Evolutionary conservation across 1,284 basidiomycete species (phyloP).

Genomic region (Inonotus obliquus): DNA sequence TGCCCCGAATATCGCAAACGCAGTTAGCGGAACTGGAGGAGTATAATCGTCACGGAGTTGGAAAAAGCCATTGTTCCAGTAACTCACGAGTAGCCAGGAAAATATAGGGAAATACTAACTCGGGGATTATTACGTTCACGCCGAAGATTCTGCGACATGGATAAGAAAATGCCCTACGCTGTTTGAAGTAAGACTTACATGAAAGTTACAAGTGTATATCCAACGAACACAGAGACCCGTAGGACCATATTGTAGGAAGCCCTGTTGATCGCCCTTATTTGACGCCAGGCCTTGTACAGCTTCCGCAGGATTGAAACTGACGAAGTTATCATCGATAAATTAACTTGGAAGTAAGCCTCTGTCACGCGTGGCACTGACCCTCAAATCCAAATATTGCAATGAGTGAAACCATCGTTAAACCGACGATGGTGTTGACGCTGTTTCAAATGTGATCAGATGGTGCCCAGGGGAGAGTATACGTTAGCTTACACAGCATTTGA

Average conservation of each 20-base stretch:
- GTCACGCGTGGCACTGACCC: not conserved
- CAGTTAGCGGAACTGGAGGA: constrained; percentile 11
- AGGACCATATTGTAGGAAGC: constrained; percentile 5
- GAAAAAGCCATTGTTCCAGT: not conserved
- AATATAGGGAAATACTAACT: constrained; percentile 7
- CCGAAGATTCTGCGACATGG: not conserved
- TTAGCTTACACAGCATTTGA: constrained; percentile 13
- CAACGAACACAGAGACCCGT: constrained; percentile 6
- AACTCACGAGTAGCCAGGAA: constrained; percentile 14
- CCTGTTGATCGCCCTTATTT: constrained; percentile 4
- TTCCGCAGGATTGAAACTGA: not conserved
- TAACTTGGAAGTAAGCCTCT: not conserved
- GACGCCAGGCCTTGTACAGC: constrained; percentile 3
- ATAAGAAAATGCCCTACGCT: not conserved
- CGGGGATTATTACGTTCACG: constrained; percentile 3
- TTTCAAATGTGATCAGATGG: not conserved
- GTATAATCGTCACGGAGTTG: not conserved
- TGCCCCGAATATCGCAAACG: constrained; percentile 15
- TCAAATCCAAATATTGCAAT: constrained; percentile 1
- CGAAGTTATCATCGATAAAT: not conserved
- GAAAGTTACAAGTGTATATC: constrained; percentile 10
- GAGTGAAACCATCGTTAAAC: constrained; percentile 1
- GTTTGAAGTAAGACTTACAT: constrained; percentile 3
- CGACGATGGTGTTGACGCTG: constrained; percentile 9
- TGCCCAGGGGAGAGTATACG: not conserved